Percentiles rank a stretch among this genome's conserved stretches.
phyloP scores from a whole-genome alignment of 306 rosid species.

The Senna tora region DNA sequence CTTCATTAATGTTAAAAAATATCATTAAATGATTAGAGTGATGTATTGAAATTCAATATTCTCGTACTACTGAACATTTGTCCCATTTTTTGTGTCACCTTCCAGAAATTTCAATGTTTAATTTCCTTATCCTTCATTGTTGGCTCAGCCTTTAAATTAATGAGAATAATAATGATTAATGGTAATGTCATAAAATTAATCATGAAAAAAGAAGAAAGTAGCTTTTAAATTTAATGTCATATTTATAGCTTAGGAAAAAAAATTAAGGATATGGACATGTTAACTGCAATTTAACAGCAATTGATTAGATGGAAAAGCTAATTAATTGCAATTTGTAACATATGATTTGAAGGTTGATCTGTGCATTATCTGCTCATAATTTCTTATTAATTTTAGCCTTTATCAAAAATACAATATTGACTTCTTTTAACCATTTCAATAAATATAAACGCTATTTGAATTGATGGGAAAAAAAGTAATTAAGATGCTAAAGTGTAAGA shows the following conservation, averaged over 20 bases:
- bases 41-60: too few species aligned
- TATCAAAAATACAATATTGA: neutral
- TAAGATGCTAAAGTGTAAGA: neutral
- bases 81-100: conserved; percentile 12
- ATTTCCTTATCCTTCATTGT: neutral
- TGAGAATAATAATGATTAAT: neutral
- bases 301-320: neutral
- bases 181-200: neutral
- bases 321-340: neutral
- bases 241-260: neutral
- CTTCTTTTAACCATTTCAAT: too few species aligned
- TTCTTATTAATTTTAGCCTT: neutral
- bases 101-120: neutral
- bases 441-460: too few species aligned
- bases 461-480: too few species aligned
- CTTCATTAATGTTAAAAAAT: too few species aligned
- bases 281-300: neutral
- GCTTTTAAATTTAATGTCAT: neutral
- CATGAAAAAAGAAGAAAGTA: neutral
- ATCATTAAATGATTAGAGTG: too few species aligned
- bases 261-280: neutral
- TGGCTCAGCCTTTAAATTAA: neutral
- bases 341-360: neutral
- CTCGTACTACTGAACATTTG: too few species aligned
- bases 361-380: neutral